phyloP scores from a whole-genome alignment of 106 monocot species.

The Dendrobium catenatum region DNA sequence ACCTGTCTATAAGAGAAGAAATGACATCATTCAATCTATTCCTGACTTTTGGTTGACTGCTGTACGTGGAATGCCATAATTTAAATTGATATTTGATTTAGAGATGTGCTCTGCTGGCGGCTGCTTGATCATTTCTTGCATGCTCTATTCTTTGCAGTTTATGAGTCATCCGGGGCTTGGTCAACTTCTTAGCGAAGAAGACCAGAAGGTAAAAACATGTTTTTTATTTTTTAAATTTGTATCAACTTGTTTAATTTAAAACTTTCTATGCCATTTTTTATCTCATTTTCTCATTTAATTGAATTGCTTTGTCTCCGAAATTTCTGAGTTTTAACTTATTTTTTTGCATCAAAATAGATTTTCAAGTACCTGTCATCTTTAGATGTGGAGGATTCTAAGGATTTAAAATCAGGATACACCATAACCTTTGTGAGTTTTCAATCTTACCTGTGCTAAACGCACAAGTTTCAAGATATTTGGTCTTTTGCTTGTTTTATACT shows the following conservation, averaged over 20 bases:
- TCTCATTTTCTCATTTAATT: background rate
- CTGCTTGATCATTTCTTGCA: background rate
- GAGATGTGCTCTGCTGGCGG: background rate
- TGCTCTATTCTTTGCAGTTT: constrained; percentile 28
- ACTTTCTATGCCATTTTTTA: too few relatives aligned
- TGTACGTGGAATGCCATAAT: constrained; percentile 21
- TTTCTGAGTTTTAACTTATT: background rate
- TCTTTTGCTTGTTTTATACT: too few relatives aligned
- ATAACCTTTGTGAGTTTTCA: constrained; percentile 61
- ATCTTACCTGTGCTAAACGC: background rate
- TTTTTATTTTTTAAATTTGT: too few relatives aligned
- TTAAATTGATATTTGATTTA: background rate
- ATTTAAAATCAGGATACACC: constrained; percentile 87
- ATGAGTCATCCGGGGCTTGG: constrained; percentile 56
- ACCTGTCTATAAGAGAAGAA: constrained; percentile 62
- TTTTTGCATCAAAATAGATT: constrained; percentile 31
- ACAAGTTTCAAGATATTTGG: too few relatives aligned
- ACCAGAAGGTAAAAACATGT: constrained; percentile 39
- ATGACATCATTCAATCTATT: constrained; percentile 78
- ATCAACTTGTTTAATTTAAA: too few relatives aligned
- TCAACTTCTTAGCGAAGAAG: constrained; percentile 56
- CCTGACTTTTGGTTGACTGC: constrained; percentile 99
- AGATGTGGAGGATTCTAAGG: constrained; percentile 88
- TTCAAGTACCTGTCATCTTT: constrained; percentile 69
- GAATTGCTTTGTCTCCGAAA: background rate